phyloP scores from a whole-genome alignment of 116 monocot genomes.

The Trichopus zeylanicus region DNA sequence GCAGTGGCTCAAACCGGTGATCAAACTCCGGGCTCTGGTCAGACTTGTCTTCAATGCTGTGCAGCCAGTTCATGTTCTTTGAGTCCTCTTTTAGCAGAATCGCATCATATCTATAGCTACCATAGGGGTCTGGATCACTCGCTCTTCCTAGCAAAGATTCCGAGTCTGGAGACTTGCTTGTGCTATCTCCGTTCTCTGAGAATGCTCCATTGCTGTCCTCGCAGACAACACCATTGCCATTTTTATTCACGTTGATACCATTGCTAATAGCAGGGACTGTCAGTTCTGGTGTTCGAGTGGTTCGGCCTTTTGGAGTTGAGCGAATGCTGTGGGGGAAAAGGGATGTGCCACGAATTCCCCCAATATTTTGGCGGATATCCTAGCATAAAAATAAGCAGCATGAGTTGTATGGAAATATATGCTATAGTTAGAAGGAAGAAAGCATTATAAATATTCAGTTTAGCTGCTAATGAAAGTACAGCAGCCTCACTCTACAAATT shows the following conservation, averaged over 20 bases:
- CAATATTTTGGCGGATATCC: conserved; percentile 74
- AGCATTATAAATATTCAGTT: too few relatives aligned
- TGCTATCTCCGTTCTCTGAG: conserved; percentile 26
- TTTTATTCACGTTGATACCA: conserved; percentile 12
- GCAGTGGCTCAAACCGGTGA: conserved; percentile 58
- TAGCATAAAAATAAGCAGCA: conserved; percentile 6
- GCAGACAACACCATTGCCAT: conserved; percentile 9
- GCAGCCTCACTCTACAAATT: too few relatives aligned
- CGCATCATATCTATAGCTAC: conserved; percentile 51
- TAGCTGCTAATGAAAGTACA: too few relatives aligned
- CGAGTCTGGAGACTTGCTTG: conserved; percentile 35
- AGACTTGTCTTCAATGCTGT: conserved; percentile 50
- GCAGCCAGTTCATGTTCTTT: conserved; percentile 74
- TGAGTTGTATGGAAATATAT: too few relatives aligned
- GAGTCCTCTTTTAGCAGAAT: conserved; percentile 67
- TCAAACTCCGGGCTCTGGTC: conserved; percentile 60
- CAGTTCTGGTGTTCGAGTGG: conserved; percentile 34
- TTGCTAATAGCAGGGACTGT: conserved; percentile 14
- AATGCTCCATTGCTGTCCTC: conserved; percentile 20
- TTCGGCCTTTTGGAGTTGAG: conserved; percentile 33
- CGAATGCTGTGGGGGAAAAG: conserved; percentile 87
- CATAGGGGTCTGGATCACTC: conserved; percentile 36
- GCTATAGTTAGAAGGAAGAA: too few relatives aligned
- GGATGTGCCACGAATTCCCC: conserved; percentile 57
- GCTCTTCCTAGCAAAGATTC: conserved; percentile 27